Evolutionary conservation across 139 green algal genomes (phyloP), one percentile per base, ranked within the genome.

Genomic region (Chlorella sorokiniana): DNA sequence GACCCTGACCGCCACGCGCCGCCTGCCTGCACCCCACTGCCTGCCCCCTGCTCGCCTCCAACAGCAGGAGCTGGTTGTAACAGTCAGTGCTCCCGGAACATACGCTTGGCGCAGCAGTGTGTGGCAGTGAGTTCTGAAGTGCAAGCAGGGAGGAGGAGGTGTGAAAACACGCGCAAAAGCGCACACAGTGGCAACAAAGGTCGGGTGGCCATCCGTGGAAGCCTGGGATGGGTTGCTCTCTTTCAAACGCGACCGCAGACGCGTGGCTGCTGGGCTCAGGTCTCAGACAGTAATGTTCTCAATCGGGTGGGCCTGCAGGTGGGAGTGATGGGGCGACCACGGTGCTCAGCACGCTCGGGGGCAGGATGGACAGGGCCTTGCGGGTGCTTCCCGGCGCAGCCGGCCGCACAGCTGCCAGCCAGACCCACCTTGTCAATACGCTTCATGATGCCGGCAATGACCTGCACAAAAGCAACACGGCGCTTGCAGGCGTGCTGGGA

Each of bases 401-500:
- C 23, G 22, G 18, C 6, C 23, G 16, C 56, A 65, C 56, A 65
- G 18, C 11, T 56, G 48, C 48, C 16, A 65, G 16, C 56, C 56
- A 16, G 27, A 16, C 73, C 25, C 73, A 79, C 73, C 91, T 96
- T 99, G 91, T 98, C 92, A 68, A 99, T 95, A 75, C 97, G 91
- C 93, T 99, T 99, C 67, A 98, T 90, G 87, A 99, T 99, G 62
- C 97, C 97, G 0, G 94, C 91, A 79, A 98, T 97, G 69, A 99
- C 94, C 86, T 94, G 73, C 54, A 11, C n/a, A n/a, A n/a, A n/a
- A n/a, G n/a, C n/a, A n/a, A n/a, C n/a, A n/a, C n/a, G n/a, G n/a
- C n/a, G 38, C 10, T 27, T 6, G 18, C 18, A 22, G 3, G 67
- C 22, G n/a, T 6, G 27, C 61, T 10, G 16, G 25, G 25, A 6